Evolutionary conservation across 257 asterid species (phyloP).

Genomic region (Nicotiana tabacum): DNA sequence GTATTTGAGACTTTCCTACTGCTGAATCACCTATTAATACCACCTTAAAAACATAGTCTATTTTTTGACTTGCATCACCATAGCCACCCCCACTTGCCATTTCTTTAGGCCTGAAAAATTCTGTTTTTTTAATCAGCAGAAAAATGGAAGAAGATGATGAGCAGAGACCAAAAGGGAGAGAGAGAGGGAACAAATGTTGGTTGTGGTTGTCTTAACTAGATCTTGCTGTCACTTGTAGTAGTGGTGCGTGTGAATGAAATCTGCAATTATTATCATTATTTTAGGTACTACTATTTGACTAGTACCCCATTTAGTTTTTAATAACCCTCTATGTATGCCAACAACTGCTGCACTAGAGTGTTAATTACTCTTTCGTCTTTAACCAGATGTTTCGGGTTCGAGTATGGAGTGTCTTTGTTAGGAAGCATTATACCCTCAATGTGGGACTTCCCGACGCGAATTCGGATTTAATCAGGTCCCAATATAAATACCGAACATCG

Average conservation of each 20-base stretch:
- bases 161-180: background rate
- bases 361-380: too few relatives aligned
- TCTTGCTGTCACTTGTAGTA: background rate
- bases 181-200: background rate
- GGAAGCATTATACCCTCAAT: too few relatives aligned
- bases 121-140: background rate
- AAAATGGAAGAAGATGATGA: background rate
- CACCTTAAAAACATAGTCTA: slow-evolving; percentile 76
- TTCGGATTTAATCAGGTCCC: too few relatives aligned
- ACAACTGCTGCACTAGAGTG: too few relatives aligned
- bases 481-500: too few relatives aligned
- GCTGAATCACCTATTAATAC: slow-evolving; percentile 86
- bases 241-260: background rate
- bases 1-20: slow-evolving; percentile 75
- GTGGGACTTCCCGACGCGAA: too few relatives aligned
- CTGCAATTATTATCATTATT: background rate
- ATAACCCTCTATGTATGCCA: too few relatives aligned
- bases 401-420: too few relatives aligned
- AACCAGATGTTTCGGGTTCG: too few relatives aligned
- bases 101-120: background rate
- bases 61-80: slow-evolving; percentile 59
- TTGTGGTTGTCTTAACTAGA: background rate
- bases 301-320: too few relatives aligned
- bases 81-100: slow-evolving; percentile 35
- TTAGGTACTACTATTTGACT: too few relatives aligned